These are phyloP conservation scores for Coemansia sp. DNA, from an alignment of 192 early-diverging fungal species.

Conservation along the genomic window DNA sequence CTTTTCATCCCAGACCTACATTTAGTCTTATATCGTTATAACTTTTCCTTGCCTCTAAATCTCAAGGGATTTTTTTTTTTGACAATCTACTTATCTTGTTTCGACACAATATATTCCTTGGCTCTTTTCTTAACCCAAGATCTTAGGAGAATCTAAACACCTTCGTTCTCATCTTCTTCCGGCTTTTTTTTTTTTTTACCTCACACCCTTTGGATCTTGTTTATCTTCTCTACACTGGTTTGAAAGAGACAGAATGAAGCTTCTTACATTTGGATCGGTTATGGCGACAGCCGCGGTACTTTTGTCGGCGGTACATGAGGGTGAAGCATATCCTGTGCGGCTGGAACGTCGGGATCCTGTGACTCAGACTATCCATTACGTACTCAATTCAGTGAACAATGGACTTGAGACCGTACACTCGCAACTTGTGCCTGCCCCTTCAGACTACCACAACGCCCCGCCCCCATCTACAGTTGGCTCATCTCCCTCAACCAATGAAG, in stretches of 20 bases:
- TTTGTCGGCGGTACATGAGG: slow-evolving; percentile 9
- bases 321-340: slow-evolving; percentile 31
- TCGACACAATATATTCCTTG: neutral
- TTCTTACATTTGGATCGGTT: slow-evolving; percentile 25
- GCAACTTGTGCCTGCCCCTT: neutral
- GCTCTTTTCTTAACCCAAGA: neutral
- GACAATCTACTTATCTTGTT: neutral
- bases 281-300: slow-evolving; percentile 20
- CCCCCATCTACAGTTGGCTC: neutral
- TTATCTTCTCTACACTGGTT: slow-evolving; percentile 4
- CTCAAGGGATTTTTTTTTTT: neutral
- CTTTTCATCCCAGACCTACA: neutral
- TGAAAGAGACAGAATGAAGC: slow-evolving; percentile 30
- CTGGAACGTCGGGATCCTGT: slow-evolving; percentile 48
- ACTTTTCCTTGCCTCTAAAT: neutral
- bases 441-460: slow-evolving; percentile 5
- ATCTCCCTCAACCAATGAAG: neutral
- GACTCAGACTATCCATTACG: slow-evolving; percentile 31
- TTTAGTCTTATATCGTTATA: too few species aligned
- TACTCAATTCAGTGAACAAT: slow-evolving; percentile 15
- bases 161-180: slow-evolving; percentile 2
- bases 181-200: slow-evolving; percentile 2
- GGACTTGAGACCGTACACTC: slow-evolving; percentile 4
- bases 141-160: neutral
- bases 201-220: neutral